Evolutionary conservation across 176 grass and related monocot species (phyloP), one percentile per base, ranked within the genome.

Genomic region (Zea luxurians): DNA sequence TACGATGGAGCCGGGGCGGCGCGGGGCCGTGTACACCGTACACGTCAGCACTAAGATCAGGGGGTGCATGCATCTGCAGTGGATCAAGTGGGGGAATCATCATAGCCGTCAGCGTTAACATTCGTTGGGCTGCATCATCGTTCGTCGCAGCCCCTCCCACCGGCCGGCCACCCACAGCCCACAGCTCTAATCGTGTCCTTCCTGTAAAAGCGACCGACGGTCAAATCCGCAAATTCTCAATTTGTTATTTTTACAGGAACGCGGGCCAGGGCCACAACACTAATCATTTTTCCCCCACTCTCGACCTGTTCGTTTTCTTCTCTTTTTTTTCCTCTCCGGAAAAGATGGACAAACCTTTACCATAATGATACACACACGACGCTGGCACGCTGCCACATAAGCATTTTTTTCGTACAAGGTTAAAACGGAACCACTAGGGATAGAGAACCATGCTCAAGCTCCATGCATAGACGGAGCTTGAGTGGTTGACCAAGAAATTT

Each of bases 51-150:
- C 61, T 46, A 8, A 8, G 7, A 47, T 1, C 6, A 9, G 2
- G 40, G 42, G 11, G 65, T 5, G 41, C 53, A 36, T 5, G 41
- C 53, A 36, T 37, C 38, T 40, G 38, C 38, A 38, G 8, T 34
- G 13, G 13, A 37, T 60, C 63, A 40, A 43, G 4, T 3, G 43
- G 64, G 62, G 7, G 35, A 40, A 69, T 0, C 52, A 83, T 38
- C 64, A 76, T 48, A 34, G 36, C 2, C 52, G 2, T 7, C 53
- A 2, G 62, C 49, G 41, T 49, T 10, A 46, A 53, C 82, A 49
- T 60, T 61, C 62, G 21, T 11, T 37, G 21, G 80, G 20, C 21
- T 18, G 38, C 70, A 54, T 74, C 67, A 70, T 48, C 43, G 13
- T 21, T 64, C 61, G 1, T 59, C 4, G 35, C 67, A 20, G 48